Conservation (phyloP, 2,329 filamentous ascomycete genomes). For the Corinectria fuckeliana region DNA sequence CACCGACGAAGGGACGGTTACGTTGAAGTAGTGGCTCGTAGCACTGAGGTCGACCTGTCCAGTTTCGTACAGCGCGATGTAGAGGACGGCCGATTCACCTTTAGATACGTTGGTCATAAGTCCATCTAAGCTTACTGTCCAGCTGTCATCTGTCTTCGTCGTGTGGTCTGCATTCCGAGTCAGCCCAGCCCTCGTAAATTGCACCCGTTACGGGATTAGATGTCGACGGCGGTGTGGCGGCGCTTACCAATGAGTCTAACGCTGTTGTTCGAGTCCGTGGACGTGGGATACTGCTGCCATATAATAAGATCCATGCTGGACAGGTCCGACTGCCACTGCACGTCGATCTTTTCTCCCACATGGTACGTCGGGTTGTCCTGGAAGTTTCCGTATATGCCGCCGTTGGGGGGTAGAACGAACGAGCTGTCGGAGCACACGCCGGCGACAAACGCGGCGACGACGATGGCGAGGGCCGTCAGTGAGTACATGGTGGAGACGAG, state of each 20-base stretch:
- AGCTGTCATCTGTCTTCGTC: constrained; percentile 29
- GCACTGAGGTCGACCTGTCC: constrained; percentile 20
- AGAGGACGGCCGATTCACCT: constrained; percentile 27
- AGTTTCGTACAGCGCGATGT: constrained; percentile 22
- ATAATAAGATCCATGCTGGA: constrained; percentile 27
- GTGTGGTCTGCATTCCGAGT: constrained; percentile 24
- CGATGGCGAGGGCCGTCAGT: background rate
- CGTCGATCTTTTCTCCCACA: constrained; percentile 30
- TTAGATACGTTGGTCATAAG: constrained; percentile 15
- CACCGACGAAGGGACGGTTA: constrained; percentile 16
- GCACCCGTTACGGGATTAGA: no score
- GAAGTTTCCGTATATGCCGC: constrained; percentile 13
- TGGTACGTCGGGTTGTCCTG: constrained; percentile 35
- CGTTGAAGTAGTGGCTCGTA: constrained; percentile 31
- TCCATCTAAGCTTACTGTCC: constrained; percentile 25
- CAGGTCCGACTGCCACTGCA: constrained; percentile 33
- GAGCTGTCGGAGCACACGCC: background rate
- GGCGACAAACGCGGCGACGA: background rate
- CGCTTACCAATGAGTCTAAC: background rate
- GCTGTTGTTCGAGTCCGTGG: background rate
- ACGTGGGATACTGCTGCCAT: constrained; percentile 33
- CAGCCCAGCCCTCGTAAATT: background rate
- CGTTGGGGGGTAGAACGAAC: constrained; percentile 1
- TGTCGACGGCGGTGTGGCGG: background rate
- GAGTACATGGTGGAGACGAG: background rate